Conservation (phyloP, 768 basidiomycete genomes). For the Rhizopogon vinicolor region DNA sequence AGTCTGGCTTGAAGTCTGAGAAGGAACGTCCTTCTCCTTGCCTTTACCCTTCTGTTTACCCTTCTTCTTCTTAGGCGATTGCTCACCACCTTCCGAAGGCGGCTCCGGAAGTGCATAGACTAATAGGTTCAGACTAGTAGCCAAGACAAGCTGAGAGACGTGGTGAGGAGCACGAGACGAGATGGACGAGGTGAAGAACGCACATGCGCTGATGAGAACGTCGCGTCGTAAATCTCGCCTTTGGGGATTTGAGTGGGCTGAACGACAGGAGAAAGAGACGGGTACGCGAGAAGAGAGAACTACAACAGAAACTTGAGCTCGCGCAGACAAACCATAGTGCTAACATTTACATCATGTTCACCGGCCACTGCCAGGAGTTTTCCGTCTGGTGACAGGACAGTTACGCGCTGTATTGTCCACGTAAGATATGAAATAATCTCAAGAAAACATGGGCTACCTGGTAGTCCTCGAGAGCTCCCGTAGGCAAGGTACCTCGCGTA, state of each 20-base stretch:
- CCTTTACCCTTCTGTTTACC: conserved; percentile 26
- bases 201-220: conserved; percentile 69
- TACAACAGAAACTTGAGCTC: conserved; percentile 22
- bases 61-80: conserved; percentile 28
- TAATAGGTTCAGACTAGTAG: conserved; percentile 58
- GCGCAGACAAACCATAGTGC: conserved; percentile 9
- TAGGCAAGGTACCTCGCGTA: conserved; percentile 57
- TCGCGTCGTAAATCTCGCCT: conserved; percentile 83
- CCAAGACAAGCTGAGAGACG: conserved; percentile 52
- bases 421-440: conserved; percentile 1
- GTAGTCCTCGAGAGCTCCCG: conserved; percentile 67
- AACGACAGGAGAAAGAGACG: conserved; percentile 47
- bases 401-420: conserved; percentile 68
- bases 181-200: conserved; percentile 12
- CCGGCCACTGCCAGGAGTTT: conserved; percentile 69
- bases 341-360: conserved; percentile 53
- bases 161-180: background rate
- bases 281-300: conserved; percentile 65
- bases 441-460: conserved; percentile 55
- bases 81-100: conserved; percentile 5
- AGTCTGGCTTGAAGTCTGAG: conserved; percentile 9
- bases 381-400: conserved; percentile 69
- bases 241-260: conserved; percentile 48
- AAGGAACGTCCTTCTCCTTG: conserved; percentile 40
- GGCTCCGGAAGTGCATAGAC: conserved; percentile 53